Percentiles rank a stretch among this genome's conserved stretches.
Conservation (phyloP, 306 rosid species). For the Vigna hirtella region DNA sequence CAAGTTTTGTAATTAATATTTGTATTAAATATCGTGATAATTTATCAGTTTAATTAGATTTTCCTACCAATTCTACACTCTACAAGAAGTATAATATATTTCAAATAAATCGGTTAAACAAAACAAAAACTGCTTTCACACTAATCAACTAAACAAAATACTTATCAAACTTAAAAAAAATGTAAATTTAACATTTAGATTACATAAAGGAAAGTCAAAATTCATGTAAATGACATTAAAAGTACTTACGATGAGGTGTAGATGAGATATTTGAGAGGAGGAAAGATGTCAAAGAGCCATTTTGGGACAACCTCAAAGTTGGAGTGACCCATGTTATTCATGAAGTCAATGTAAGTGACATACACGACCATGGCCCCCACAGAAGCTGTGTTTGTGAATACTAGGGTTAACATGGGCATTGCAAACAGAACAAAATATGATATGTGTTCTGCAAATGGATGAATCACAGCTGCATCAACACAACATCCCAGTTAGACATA, state of each 20-base stretch:
- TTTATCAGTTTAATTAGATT: too few relatives aligned
- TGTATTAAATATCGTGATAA: too few relatives aligned
- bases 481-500: neutral
- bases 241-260: constrained; percentile 76
- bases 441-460: constrained; percentile 73
- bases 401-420: constrained; percentile 51
- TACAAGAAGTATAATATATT: too few relatives aligned
- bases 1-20: too few relatives aligned
- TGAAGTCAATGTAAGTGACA: constrained; percentile 60
- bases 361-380: constrained; percentile 40
- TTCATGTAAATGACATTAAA: neutral
- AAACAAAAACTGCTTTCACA: too few relatives aligned
- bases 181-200: too few relatives aligned
- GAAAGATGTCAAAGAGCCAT: constrained; percentile 48
- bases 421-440: constrained; percentile 59
- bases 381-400: constrained; percentile 50
- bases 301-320: constrained; percentile 67
- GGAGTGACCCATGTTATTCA: constrained; percentile 82
- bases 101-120: too few relatives aligned
- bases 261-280: constrained; percentile 67
- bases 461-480: constrained; percentile 60
- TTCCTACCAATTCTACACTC: too few relatives aligned
- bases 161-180: too few relatives aligned
- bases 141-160: too few relatives aligned
- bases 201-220: too few relatives aligned